phyloP scores from a whole-genome alignment of 2,329 filamentous ascomycete species.

The Cryphonectria nitschkei region DNA sequence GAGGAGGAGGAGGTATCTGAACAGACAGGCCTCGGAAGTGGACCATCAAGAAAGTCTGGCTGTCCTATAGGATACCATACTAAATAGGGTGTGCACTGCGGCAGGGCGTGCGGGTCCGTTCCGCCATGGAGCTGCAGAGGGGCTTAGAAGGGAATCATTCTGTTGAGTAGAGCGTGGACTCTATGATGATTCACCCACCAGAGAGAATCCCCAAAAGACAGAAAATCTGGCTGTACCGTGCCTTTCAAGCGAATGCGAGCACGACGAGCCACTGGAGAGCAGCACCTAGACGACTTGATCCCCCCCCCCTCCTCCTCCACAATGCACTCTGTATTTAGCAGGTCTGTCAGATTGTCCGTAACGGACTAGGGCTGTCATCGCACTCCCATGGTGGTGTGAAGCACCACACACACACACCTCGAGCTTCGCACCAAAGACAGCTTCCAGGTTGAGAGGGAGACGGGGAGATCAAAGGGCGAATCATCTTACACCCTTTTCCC shows the following conservation, averaged over 20 bases:
- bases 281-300: not conserved
- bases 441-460: too few relatives aligned
- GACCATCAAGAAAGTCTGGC: not conserved
- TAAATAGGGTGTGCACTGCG: not conserved
- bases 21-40: not conserved
- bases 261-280: not conserved
- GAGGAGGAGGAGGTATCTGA: not conserved
- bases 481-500: slow-evolving; percentile 25
- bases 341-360: not conserved
- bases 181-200: not conserved
- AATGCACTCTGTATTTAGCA: not conserved
- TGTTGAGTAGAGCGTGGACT: not conserved
- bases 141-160: not conserved
- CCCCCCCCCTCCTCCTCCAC: too few relatives aligned
- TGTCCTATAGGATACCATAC: not conserved
- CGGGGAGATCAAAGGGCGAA: slow-evolving; percentile 19
- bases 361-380: not conserved
- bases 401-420: not conserved
- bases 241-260: not conserved
- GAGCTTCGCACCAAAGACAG: not conserved
- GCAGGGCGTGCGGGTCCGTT: not conserved
- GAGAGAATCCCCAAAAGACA: not conserved
- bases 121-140: not conserved
- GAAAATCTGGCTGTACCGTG: not conserved
- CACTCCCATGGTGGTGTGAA: not conserved